Base-by-base conservation (phyloP, 805 yeast species). In the Schizosaccharomyces osmophilus region DNA sequence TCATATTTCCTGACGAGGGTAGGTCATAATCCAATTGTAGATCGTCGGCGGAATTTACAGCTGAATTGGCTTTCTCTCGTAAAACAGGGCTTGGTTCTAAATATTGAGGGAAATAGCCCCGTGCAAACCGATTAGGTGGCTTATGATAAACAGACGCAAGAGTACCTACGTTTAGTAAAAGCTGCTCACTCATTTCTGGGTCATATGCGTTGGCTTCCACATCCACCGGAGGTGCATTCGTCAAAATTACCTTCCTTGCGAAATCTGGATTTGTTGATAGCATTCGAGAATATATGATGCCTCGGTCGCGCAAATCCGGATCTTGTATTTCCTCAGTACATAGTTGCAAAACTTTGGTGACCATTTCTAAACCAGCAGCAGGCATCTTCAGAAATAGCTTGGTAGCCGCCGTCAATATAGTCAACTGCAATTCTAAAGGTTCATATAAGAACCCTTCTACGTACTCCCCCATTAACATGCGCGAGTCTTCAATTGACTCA, bases 101-200 rank as follows among this genome's bases (percentile, higher is more conserved):
- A 51, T 51, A 51, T 2, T 17, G 19, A 1, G 32, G 19, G n/a
- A 17, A 29, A 51, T 48, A 39, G 5, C 60, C 60, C 22, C 15
- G 15, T 19, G 36, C 39, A 13, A 57, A 39, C 43, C 39, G 60
- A 15, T 57, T 36, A 4, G 85, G 81, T 13, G 97, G 95, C 68
- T 84, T 84, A 71, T 85, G 94, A 68, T 87, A 87, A 1, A 93
- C 93, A 0, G 97, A 87, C 48, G 95, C 83, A 64, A 93, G 77
- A 8, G 93, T 84, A 2, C 94, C 82, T 62, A 90, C 73, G 69
- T 90, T 95, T n/a, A 74, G 69, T 39, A 90, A 68, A 60, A 93
- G 76, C 64, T 81, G 83, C 54, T 82, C 80, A 62, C 89, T 76
- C 4, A 87, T 75, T 26, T 75, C 76, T 0, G 86, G 83, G 51